Base-by-base conservation (phyloP, 2,329 filamentous ascomycete genomes). In the Colletotrichum graminicola region DNA sequence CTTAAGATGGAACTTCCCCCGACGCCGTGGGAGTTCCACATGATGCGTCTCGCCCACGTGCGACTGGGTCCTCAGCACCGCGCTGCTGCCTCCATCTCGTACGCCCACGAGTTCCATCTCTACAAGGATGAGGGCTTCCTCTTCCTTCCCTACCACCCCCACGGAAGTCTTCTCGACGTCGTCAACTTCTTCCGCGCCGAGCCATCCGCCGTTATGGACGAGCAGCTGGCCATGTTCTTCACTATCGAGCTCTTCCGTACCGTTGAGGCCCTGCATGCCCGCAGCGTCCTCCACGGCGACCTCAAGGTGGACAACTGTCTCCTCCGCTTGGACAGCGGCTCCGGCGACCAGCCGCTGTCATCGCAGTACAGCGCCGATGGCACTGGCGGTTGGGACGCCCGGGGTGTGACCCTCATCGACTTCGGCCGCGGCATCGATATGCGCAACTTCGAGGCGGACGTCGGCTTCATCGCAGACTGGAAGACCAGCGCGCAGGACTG, bases 231-330 rank as follows among this genome's bases (percentile, higher is more conserved):
- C 76, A 98, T 98, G 94, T 98, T 98, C 85, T 97, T 98, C 83
- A 88, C 93, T 10, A 87, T 98, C 72, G 96, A 99, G 81, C 88
- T 99, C 8, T 87, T 99, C 76, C 93, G 96, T 61, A 97, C 94
- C 0, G 88, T 97, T 4, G 96, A 98, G 82, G 91, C 92, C 0
- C 86, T 99, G 29, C 96, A 99, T 81, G 80, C 89, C 4, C 92
- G 92, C 75, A 88, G 90, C 3, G 86, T 99, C 68, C 85, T 98
- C 56, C 96, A 99, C 79, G 96, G 96, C 49, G 96, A 99, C 78
- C 87, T 99, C 75, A 99, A 99, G 83, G 91, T 93, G 1, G 96
- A 99, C 82, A 99, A 99, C 79, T 95, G 97, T 76, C 90, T 99
- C 2, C 89, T 98, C 5, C 93, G 96, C 6, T 90, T 98, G 26